A percentile compares a stretch with the other conserved stretches of the same genome.
Evolutionary conservation across 768 basidiomycete species (phyloP).

Genomic region (Collybiopsis confluens): DNA sequence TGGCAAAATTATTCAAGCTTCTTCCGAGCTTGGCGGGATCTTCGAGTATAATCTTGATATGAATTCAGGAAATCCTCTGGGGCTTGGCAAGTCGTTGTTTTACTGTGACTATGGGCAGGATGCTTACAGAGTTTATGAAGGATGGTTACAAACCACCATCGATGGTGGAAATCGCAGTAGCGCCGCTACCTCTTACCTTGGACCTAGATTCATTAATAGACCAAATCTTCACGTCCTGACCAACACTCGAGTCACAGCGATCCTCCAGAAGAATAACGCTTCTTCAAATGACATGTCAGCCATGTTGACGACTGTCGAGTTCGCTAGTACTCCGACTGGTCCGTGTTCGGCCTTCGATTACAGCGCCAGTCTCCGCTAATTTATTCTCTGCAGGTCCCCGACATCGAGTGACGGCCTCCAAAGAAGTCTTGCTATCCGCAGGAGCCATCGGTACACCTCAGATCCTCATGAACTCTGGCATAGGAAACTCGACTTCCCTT

Average conservation of each 20-base stretch:
- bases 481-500: slow-evolving; percentile 11
- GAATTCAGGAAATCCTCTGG: slow-evolving; percentile 37
- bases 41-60: slow-evolving; percentile 39
- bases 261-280: slow-evolving; percentile 2
- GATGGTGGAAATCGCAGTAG: slow-evolving; percentile 16
- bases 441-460: slow-evolving; percentile 20
- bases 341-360: background rate
- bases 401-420: slow-evolving; percentile 12
- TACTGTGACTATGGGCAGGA: background rate
- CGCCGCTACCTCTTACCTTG: slow-evolving; percentile 21
- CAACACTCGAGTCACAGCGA: slow-evolving; percentile 13
- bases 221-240: slow-evolving; percentile 20
- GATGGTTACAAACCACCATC: slow-evolving; percentile 18
- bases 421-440: slow-evolving; percentile 23
- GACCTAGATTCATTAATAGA: slow-evolving; percentile 14
- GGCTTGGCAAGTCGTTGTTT: slow-evolving; percentile 27
- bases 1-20: slow-evolving; percentile 27
- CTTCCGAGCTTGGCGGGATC: slow-evolving; percentile 27
- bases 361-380: background rate
- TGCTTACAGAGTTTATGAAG: slow-evolving; percentile 4
- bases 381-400: background rate
- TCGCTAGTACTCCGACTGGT: background rate
- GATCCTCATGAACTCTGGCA: slow-evolving; percentile 16
- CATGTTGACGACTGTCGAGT: slow-evolving; percentile 1
- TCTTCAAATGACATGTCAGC: background rate